A percentile compares a stretch with the other conserved stretches of the same genome.
Evolutionary conservation across 1,284 basidiomycete species (phyloP).

Genomic region (Sanghuangporus weigelae): DNA sequence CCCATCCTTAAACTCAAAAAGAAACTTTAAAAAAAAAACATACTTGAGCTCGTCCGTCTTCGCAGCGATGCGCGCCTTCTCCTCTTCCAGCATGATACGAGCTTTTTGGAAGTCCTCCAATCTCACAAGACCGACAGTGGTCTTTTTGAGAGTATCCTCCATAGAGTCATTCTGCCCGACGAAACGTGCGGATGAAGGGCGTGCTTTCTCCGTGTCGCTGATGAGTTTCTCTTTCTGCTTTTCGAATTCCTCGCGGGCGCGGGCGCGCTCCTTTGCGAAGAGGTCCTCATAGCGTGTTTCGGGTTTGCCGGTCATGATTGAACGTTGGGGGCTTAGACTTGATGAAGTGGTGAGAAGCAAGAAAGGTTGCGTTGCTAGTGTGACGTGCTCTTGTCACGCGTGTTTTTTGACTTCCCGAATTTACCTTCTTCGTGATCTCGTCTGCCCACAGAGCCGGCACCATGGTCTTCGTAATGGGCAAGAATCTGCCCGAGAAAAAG

Average conservation of each 20-base stretch:
- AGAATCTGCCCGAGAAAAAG: slow-evolving; percentile 64
- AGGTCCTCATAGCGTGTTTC: slow-evolving; percentile 77
- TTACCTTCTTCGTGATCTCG: no score
- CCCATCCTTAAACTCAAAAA: slow-evolving; percentile 25
- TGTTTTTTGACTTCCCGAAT: background rate
- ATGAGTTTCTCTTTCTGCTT: slow-evolving; percentile 84
- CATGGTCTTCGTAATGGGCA: slow-evolving; percentile 78
- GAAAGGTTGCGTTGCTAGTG: background rate
- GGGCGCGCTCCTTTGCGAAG: slow-evolving; percentile 73
- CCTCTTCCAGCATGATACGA: slow-evolving; percentile 88
- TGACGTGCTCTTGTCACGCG: background rate
- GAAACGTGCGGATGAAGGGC: slow-evolving; percentile 82
- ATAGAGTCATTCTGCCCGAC: slow-evolving; percentile 92
- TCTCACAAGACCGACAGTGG: slow-evolving; percentile 89
- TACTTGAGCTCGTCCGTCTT: slow-evolving; percentile 79
- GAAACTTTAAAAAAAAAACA: slow-evolving; percentile 33
- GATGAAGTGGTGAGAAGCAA: background rate
- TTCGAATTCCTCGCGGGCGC: slow-evolving; percentile 84
- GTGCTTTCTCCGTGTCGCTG: slow-evolving; percentile 78
- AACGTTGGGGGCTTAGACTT: background rate
- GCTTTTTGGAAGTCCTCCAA: slow-evolving; percentile 91
- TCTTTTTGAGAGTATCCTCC: slow-evolving; percentile 91
- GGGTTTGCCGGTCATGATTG: slow-evolving; percentile 61
- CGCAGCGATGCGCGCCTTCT: slow-evolving; percentile 86
- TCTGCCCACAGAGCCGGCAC: background rate